Evolutionary conservation across 116 monocot species (phyloP).

Genomic region (Dioscorea cayenensis): DNA sequence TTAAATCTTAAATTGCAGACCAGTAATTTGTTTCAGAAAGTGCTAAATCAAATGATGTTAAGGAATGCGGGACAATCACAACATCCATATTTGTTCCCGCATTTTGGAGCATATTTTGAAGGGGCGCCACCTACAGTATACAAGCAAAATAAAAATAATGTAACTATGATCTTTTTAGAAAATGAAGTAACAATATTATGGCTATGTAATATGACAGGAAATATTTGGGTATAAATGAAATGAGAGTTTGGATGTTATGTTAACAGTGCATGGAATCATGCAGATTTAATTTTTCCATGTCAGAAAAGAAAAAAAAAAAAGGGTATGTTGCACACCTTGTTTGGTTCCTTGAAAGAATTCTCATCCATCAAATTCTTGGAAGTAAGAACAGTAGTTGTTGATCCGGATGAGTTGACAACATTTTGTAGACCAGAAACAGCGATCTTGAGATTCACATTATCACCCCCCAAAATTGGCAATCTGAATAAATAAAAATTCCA

Average conservation of each 20-base stretch:
- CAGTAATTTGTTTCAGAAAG: constrained; percentile 16
- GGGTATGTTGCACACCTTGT: constrained; percentile 45
- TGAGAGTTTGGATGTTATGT: background rate
- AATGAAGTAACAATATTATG: too few relatives aligned
- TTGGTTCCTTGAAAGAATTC: constrained; percentile 64
- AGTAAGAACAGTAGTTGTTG: constrained; percentile 49
- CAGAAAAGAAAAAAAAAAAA: too few relatives aligned
- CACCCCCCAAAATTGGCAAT: constrained; percentile 71
- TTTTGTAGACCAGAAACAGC: constrained; percentile 41
- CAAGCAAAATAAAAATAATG: background rate
- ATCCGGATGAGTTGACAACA: constrained; percentile 30
- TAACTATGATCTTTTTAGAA: background rate
- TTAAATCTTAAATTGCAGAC: constrained; percentile 17
- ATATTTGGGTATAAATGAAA: too few relatives aligned
- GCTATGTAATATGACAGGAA: too few relatives aligned
- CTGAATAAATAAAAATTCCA: constrained; percentile 24
- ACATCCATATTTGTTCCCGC: constrained; percentile 49
- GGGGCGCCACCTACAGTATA: constrained; percentile 55
- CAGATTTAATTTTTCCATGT: too few relatives aligned
- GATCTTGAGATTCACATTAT: constrained; percentile 49
- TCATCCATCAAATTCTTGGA: constrained; percentile 65
- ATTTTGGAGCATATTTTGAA: constrained; percentile 24
- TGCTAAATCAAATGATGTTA: constrained; percentile 62
- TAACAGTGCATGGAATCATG: background rate
- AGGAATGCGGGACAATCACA: constrained; percentile 43